Base-by-base conservation (phyloP, 306 rosid genomes). In the Begonia peltatifolia region DNA sequence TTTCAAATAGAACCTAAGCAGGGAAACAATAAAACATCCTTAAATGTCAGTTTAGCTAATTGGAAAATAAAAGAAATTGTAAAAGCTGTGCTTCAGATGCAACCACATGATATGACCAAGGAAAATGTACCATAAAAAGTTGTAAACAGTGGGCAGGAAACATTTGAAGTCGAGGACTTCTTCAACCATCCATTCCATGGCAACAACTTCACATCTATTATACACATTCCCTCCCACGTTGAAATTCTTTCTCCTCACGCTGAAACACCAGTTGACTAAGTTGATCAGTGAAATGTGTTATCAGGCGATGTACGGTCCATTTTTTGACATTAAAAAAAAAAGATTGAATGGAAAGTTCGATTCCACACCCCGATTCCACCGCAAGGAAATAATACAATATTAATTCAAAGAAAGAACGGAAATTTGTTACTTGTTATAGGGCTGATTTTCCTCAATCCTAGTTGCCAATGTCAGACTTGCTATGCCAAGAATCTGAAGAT, bases 111-210 rank as follows among this genome's bases (percentile, higher is more conserved):
- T 5, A 30, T 30, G 53, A 44, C 6, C 10, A 9, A 48, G 15
- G 63, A 46, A 38, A 54, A 47, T 43, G 61, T 83, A 90, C 99
- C 95, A 76, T 66, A 90, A 71, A 78, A 90, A 90, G 71, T 75
- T 86, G 81, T 67, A 73, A 54, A 75, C 66, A 61, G 99, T 90
- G 44, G 99, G 99, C 48, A 69, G 69, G 65, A 79, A 79, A 61
- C 94, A 90, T 54, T 79, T 73, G 76, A 83, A 90, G 46, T 79
- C 59, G 65, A 90, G 95, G 60, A 80, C 87, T 75, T 86, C 95
- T 65, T 67, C 88, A 63, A 90, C 82, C 57, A 90, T 64, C 99
- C 99, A 90, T 75, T 90, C 99, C 99, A 86, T 90, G 47, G 92
- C 99, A 42, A 90, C 92, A 41, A 86, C 99, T 79, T 90, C 95